These are phyloP conservation scores for Wallacemonas sp. DNA, from an alignment of 208 protist species.

Conservation along the genomic window DNA sequence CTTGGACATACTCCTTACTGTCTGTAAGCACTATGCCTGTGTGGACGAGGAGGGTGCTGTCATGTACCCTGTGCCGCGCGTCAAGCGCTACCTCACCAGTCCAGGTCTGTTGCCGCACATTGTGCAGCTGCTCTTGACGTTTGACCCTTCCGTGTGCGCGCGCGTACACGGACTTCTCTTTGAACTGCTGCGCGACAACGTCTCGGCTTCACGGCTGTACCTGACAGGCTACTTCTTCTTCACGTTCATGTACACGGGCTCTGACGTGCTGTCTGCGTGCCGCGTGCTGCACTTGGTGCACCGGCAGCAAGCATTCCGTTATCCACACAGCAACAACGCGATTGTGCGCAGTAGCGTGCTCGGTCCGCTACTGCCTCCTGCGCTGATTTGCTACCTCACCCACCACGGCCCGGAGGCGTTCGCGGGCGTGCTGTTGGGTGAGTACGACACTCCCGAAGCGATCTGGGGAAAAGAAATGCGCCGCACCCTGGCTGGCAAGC, in stretches of 20 bases:
- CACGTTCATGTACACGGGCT: conserved; percentile 93
- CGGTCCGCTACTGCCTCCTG: conserved; percentile 83
- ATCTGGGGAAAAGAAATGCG: conserved; percentile 95
- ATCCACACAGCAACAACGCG: conserved; percentile 46
- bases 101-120: conserved; percentile 87
- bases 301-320: conserved; percentile 78
- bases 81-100: conserved; percentile 87
- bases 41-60: conserved; percentile 79
- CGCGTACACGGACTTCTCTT: conserved; percentile 84
- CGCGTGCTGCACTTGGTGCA: conserved; percentile 83
- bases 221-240: conserved; percentile 95
- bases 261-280: conserved; percentile 90
- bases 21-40: conserved; percentile 90
- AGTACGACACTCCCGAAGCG: conserved; percentile 94
- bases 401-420: conserved; percentile 92
- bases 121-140: conserved; percentile 94
- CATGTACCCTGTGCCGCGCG: conserved; percentile 91
- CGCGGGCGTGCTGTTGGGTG: conserved; percentile 89
- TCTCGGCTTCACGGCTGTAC: conserved; percentile 78
- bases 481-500: conserved; percentile 82
- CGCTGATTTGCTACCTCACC: conserved; percentile 93
- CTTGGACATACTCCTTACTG: conserved; percentile 88
- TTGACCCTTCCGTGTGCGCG: conserved; percentile 81
- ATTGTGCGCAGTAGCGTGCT: conserved; percentile 80
- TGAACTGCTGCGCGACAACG: conserved; percentile 90